Evolutionary conservation across 306 rosid species (phyloP), one percentile per base, ranked within the genome.

Genomic region (Ormosia semicastrata): DNA sequence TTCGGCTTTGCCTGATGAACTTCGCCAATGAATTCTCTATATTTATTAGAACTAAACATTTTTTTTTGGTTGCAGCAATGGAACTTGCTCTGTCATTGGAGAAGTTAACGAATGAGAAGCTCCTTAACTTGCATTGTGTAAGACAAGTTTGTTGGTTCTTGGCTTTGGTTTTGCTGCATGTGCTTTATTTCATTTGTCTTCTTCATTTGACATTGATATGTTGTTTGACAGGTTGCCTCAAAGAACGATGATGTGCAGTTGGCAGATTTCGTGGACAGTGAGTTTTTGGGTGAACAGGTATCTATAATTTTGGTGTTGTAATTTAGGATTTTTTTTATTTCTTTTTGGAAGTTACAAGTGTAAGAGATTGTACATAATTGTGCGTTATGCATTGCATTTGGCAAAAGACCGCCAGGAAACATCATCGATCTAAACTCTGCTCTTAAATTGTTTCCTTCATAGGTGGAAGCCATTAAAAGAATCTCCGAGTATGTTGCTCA

Each of bases 401-500:
- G 41, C 15, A 3, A 76, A 71, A 43, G 66, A 69, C 47, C 40
- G 12, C 32, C 5, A 13, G 15, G 9, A 30, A 24, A 4, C 32
- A 65, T n/a, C 17, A 9, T 63, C 17, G 17, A 47, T 71, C 56
- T 58, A 56, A 79, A 34, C 60, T 56, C 49, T 40, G 29, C 59
- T 59, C 4, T 71, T 57, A 4, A 49, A 56, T 14, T 47, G 47
- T 69, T 14, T 43, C 53, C 36, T 62, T 81, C 37, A 6, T 70
- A 96, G 99, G 91, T 96, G 70, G 97, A 89, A 84, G 91, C 97
- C 67, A 94, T 96, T 58, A 96, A 94, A 88, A 89, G 83, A 86
- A 92, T 94, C 29, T 78, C 98, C 0, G 99, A 96, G 79, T 96
- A 92, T 82, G 97, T 96, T 80, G 92, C 98, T 77, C 99, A 96